A percentile compares a stretch with the other conserved stretches of the same genome.
These are phyloP conservation scores for Cordyceps farinosa DNA, from an alignment of 2,329 filamentous ascomycete species.

Conservation along the genomic window DNA sequence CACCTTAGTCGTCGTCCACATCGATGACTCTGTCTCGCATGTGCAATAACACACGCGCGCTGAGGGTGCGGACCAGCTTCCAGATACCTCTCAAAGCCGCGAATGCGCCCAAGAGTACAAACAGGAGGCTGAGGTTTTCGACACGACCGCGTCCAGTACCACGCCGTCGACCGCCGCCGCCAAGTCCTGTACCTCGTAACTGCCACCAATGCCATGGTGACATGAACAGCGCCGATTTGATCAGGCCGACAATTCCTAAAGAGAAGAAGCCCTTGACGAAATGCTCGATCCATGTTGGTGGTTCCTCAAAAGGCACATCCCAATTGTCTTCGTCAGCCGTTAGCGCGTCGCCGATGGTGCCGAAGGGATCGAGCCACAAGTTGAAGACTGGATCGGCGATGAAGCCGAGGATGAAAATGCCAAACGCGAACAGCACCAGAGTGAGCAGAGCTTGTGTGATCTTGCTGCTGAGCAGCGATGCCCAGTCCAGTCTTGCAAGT, in stretches of 20 bases:
- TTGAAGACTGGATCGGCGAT: slow-evolving; percentile 90
- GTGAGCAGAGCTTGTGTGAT: slow-evolving; percentile 69
- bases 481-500: slow-evolving; percentile 73
- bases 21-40: slow-evolving; percentile 80
- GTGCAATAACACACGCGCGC: slow-evolving; percentile 66
- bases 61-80: slow-evolving; percentile 74
- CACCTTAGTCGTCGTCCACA: slow-evolving; percentile 60
- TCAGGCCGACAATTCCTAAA: slow-evolving; percentile 77
- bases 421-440: slow-evolving; percentile 62
- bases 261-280: slow-evolving; percentile 89
- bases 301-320: slow-evolving; percentile 43
- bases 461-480: slow-evolving; percentile 63
- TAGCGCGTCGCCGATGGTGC: slow-evolving; percentile 52
- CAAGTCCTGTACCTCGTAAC: slow-evolving; percentile 45
- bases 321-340: slow-evolving; percentile 39
- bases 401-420: slow-evolving; percentile 83
- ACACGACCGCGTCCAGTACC: slow-evolving; percentile 72
- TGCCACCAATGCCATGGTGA: slow-evolving; percentile 76
- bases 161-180: slow-evolving; percentile 52
- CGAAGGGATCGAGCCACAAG: slow-evolving; percentile 75
- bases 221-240: slow-evolving; percentile 73
- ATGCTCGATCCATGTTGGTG: slow-evolving; percentile 71
- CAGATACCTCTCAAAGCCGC: slow-evolving; percentile 83
- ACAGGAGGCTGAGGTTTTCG: slow-evolving; percentile 72
- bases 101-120: slow-evolving; percentile 74